phyloP scores from a whole-genome alignment of 2,329 filamentous ascomycete species.

The Pyricularia sp. region DNA sequence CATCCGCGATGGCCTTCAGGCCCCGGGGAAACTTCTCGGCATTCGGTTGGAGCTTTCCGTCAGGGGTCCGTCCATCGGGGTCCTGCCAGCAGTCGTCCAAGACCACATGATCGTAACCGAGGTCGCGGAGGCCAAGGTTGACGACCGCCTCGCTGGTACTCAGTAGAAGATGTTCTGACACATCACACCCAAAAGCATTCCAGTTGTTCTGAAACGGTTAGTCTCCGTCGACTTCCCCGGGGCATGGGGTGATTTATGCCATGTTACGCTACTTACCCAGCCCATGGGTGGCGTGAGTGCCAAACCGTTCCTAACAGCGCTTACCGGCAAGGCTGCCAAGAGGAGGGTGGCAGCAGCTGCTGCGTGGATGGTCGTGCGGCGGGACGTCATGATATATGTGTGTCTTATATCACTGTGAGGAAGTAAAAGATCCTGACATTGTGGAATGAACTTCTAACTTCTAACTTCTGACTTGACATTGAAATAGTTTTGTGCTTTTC shows the following conservation, averaged over 20 bases:
- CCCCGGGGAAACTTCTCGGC: slow-evolving; percentile 22
- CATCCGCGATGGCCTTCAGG: slow-evolving; percentile 20
- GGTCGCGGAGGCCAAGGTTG: slow-evolving; percentile 7
- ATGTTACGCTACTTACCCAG: slow-evolving; percentile 4
- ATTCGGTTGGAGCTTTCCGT: slow-evolving; percentile 17
- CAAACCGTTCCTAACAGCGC: slow-evolving; percentile 9
- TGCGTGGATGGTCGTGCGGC: not conserved
- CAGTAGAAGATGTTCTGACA: slow-evolving; percentile 9
- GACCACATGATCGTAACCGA: slow-evolving; percentile 10
- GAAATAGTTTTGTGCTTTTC: not conserved
- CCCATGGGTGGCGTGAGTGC: slow-evolving; percentile 9
- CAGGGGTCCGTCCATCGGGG: slow-evolving; percentile 10
- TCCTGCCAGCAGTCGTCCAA: slow-evolving; percentile 10
- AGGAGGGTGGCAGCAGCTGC: slow-evolving; percentile 9
- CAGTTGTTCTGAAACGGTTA: slow-evolving; percentile 8
- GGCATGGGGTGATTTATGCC: not conserved
- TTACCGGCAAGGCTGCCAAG: slow-evolving; percentile 14
- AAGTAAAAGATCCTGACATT: not conserved
- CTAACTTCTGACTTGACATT: not conserved
- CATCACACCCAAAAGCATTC: slow-evolving; percentile 13
- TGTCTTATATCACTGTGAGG: not conserved
- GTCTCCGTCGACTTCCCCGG: not conserved
- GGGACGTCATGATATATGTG: not conserved
- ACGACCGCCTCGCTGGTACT: slow-evolving; percentile 5
- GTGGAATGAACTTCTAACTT: not conserved